phyloP scores from a whole-genome alignment of 139 green algal species.

The Pleodorina starrii region DNA sequence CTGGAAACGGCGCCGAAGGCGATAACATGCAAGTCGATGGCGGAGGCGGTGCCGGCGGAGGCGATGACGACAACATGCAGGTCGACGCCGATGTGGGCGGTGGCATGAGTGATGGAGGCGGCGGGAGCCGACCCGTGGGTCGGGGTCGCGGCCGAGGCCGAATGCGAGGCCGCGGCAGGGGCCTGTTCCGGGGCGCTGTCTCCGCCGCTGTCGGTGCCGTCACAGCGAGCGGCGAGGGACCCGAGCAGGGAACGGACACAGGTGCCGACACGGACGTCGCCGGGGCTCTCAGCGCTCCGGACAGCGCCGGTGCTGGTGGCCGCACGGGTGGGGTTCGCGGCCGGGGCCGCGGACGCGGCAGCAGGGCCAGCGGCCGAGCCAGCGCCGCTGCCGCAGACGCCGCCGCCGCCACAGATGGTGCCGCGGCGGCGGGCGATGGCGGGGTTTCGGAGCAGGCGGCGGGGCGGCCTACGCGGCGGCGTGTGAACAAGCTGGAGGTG shows the following conservation, averaged over 20 bases:
- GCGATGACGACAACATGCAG: too few species aligned
- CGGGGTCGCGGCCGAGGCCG: background rate
- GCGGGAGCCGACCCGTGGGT: background rate
- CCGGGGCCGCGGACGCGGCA: background rate
- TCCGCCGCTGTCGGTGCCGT: background rate
- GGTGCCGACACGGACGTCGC: too few species aligned
- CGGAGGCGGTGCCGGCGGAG: background rate
- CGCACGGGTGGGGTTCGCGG: background rate
- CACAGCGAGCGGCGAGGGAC: background rate
- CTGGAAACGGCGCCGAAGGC: background rate
- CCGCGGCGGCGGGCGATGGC: background rate
- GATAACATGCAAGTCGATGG: background rate
- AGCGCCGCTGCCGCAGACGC: background rate
- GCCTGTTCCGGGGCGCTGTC: background rate
- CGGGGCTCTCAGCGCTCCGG: too few species aligned
- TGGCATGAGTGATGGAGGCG: background rate
- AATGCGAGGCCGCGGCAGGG: background rate
- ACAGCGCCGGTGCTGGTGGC: background rate
- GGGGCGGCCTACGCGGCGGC: background rate
- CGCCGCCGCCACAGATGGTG: background rate
- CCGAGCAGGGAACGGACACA: too few species aligned
- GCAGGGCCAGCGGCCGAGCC: background rate
- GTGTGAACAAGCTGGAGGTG: background rate
- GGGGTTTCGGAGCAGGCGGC: background rate
- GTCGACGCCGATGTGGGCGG: too few species aligned